Conservation (phyloP, 108 stramenopile genomes). For the Skeletonema costatum region DNA sequence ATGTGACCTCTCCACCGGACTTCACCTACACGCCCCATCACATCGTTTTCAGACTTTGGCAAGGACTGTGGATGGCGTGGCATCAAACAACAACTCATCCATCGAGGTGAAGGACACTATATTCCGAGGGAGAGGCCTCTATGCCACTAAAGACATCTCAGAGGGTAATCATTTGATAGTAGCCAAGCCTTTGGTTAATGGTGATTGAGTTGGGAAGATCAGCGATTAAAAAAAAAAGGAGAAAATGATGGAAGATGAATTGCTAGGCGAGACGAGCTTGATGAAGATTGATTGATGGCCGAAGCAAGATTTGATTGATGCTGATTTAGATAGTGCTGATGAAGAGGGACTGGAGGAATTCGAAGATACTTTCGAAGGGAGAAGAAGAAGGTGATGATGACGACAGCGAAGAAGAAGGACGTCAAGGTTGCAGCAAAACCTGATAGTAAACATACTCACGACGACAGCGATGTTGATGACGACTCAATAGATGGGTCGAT, state of each 20-base stretch:
- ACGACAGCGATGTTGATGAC: background rate
- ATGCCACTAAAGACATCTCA: slow-evolving; percentile 47
- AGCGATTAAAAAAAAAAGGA: no score
- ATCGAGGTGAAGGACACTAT: slow-evolving; percentile 41
- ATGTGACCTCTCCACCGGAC: slow-evolving; percentile 12
- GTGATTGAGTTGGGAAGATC: slow-evolving; percentile 66
- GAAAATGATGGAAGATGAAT: slow-evolving; percentile 23
- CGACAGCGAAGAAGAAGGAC: slow-evolving; percentile 26
- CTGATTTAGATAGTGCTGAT: background rate
- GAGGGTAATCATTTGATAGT: slow-evolving; percentile 56
- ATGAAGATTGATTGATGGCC: slow-evolving; percentile 3
- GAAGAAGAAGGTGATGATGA: slow-evolving; percentile 21
- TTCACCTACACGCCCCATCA: slow-evolving; percentile 44
- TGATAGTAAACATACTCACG: background rate
- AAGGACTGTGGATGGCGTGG: background rate
- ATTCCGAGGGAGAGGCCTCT: slow-evolving; percentile 62
- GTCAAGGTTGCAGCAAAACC: background rate
- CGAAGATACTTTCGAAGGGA: background rate
- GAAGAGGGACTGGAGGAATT: background rate
- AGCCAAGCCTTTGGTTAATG: slow-evolving; percentile 62
- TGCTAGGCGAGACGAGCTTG: slow-evolving; percentile 15
- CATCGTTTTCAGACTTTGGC: slow-evolving; percentile 9
- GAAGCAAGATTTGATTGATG: background rate
- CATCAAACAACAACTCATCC: slow-evolving; percentile 25
- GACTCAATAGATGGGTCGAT: slow-evolving; percentile 33